phyloP scores from a whole-genome alignment of 768 basidiomycete genomes.

The Tephrocybe rancida region DNA sequence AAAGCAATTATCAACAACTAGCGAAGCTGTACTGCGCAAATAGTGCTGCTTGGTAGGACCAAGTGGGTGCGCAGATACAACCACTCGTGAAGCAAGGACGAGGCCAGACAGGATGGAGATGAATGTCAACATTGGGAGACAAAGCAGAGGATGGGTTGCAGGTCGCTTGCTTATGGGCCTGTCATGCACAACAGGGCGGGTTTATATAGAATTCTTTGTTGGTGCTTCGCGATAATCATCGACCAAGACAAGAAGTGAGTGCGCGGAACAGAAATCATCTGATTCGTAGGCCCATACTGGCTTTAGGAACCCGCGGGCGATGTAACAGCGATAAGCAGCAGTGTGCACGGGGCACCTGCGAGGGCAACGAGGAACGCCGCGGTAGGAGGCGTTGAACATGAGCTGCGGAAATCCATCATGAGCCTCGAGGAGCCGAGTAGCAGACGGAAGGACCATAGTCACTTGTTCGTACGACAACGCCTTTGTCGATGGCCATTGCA shows the following conservation, averaged over 20 bases:
- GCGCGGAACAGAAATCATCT: constrained; percentile 7
- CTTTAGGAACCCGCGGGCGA: constrained; percentile 12
- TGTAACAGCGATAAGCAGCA: background rate
- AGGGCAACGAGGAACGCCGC: constrained; percentile 7
- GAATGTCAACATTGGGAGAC: background rate
- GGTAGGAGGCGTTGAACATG: background rate
- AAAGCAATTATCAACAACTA: constrained; percentile 19
- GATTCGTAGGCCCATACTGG: background rate
- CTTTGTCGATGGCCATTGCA: too few relatives aligned
- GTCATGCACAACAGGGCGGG: constrained; percentile 10
- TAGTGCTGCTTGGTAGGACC: constrained; percentile 6
- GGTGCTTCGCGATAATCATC: background rate
- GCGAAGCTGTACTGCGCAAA: constrained; percentile 4
- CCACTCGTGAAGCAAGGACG: background rate
- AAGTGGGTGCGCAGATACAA: constrained; percentile 10
- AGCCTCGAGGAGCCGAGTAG: background rate
- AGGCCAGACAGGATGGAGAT: background rate
- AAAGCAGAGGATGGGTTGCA: constrained; percentile 27
- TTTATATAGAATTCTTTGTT: constrained; percentile 43
- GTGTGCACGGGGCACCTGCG: background rate
- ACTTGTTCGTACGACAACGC: too few relatives aligned
- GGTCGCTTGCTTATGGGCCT: background rate
- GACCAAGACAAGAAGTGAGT: background rate
- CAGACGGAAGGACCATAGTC: background rate
- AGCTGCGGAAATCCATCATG: background rate